A percentile compares a stretch with the other conserved stretches of the same genome.
Evolutionary conservation across 1,139 yeast genomes (phyloP).

Genomic region (Torulaspora pretoriensis): DNA sequence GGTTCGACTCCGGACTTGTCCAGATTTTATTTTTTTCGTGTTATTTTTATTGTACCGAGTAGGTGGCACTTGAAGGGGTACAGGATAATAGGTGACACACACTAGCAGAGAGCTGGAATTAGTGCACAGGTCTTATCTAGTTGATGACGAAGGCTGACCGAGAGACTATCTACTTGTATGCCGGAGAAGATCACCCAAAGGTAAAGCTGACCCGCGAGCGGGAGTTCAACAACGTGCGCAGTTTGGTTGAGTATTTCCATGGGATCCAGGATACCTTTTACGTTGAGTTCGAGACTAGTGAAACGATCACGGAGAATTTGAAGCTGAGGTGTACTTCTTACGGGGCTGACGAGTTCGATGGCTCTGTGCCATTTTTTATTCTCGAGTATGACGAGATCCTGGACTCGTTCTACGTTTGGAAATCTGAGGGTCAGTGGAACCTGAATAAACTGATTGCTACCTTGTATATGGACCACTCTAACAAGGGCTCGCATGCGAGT

Average conservation of each 20-base stretch:
- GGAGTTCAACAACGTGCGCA: constrained; percentile 15
- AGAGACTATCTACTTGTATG: constrained; percentile 26
- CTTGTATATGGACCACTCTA: constrained; percentile 15
- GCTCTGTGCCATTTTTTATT: constrained; percentile 24
- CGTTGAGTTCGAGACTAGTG: constrained; percentile 25
- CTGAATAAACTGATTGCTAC: constrained; percentile 21
- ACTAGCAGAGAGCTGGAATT: neutral
- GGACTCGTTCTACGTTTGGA: constrained; percentile 27
- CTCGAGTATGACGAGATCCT: constrained; percentile 27
- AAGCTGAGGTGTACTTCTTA: constrained; percentile 25
- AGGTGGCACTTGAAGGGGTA: neutral
- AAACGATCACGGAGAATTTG: constrained; percentile 32
- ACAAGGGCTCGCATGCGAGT: constrained; percentile 7
- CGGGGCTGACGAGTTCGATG: constrained; percentile 7
- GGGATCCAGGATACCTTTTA: constrained; percentile 27
- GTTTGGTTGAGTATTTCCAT: constrained; percentile 21
- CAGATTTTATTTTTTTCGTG: constrained; percentile 16
- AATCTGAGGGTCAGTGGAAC: constrained; percentile 29
- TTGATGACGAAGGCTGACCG: constrained; percentile 10
- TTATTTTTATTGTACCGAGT: neutral
- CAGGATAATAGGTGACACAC: neutral
- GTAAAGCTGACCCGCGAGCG: constrained; percentile 25
- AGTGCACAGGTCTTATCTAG: neutral
- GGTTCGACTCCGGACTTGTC: constrained; percentile 19
- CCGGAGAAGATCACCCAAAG: constrained; percentile 27